phyloP scores from a whole-genome alignment of 805 yeast genomes.

The Huiozyma naganishii region DNA sequence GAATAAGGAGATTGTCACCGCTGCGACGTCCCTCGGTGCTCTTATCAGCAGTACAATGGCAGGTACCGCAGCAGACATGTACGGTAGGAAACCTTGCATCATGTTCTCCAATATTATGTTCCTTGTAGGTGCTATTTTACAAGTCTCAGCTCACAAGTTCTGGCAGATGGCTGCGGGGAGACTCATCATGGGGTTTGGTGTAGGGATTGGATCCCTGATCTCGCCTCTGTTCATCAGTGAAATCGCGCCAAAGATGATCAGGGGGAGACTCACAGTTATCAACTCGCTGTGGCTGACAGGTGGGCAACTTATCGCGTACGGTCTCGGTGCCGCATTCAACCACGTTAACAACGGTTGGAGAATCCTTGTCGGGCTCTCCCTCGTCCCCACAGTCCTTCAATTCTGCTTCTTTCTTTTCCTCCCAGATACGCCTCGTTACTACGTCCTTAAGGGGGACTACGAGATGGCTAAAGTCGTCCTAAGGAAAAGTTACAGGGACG shows the following conservation, averaged over 20 bases:
- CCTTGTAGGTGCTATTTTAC: constrained; percentile 74
- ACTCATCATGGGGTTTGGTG: constrained; percentile 91
- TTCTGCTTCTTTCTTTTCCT: constrained; percentile 66
- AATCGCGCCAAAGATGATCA: constrained; percentile 80
- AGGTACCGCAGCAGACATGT: constrained; percentile 69
- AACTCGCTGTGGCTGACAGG: constrained; percentile 88
- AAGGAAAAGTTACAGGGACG: constrained; percentile 47
- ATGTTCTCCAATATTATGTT: constrained; percentile 76
- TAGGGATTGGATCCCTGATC: constrained; percentile 85
- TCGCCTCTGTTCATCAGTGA: constrained; percentile 93
- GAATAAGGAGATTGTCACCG: constrained; percentile 80
- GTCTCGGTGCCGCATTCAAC: constrained; percentile 79
- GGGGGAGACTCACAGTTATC: constrained; percentile 84
- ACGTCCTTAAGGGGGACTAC: constrained; percentile 57
- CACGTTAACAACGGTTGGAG: constrained; percentile 83
- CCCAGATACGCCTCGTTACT: constrained; percentile 92
- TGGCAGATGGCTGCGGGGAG: constrained; percentile 93
- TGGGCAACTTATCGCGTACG: constrained; percentile 91
- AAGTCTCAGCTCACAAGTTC: constrained; percentile 66
- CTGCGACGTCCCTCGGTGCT: constrained; percentile 93
- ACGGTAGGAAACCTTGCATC: constrained; percentile 79
- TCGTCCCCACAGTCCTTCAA: constrained; percentile 79
- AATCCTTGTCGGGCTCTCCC: constrained; percentile 77
- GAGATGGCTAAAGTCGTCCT: constrained; percentile 63
- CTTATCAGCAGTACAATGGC: constrained; percentile 67